Percentiles rank a stretch among this genome's conserved stretches.
Conservation (phyloP, 73 alveolate genomes). For the Paramecium sexaurelia region DNA sequence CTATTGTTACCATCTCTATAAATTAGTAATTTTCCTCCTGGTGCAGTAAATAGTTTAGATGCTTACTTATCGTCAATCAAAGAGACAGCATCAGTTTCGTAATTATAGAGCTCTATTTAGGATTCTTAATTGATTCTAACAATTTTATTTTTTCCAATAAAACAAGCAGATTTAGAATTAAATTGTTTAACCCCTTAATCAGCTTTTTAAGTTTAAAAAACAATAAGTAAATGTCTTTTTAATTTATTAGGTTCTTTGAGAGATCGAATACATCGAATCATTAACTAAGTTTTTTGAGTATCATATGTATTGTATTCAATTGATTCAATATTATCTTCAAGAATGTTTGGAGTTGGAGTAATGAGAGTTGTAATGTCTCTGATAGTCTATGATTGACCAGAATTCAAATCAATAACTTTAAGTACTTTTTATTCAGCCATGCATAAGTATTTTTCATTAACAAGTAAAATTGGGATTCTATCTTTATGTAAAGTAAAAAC, state of each 20-base stretch:
- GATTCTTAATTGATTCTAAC: slow-evolving; percentile 14
- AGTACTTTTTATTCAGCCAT: slow-evolving; percentile 68
- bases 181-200: not conserved
- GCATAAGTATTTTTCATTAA: slow-evolving; percentile 67
- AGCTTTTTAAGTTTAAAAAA: not conserved
- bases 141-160: not conserved
- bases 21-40: slow-evolving; percentile 29
- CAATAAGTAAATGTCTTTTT: slow-evolving; percentile 7
- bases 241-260: not conserved
- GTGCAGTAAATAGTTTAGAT: not conserved
- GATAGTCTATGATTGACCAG: not conserved
- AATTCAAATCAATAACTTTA: not conserved
- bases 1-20: not conserved
- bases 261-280: slow-evolving; percentile 39
- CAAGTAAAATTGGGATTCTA: slow-evolving; percentile 73
- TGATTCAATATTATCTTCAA: slow-evolving; percentile 68
- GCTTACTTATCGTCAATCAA: not conserved
- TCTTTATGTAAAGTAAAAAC: slow-evolving; percentile 89
- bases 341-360: slow-evolving; percentile 50
- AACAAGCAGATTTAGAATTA: slow-evolving; percentile 3
- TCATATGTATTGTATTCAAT: slow-evolving; percentile 68
- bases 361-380: not conserved
- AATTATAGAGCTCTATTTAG: slow-evolving; percentile 30
- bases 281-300: slow-evolving; percentile 13
- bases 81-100: slow-evolving; percentile 67